These are phyloP conservation scores for Solanum okadae DNA, from an alignment of 257 asterid species.

Conservation along the genomic window DNA sequence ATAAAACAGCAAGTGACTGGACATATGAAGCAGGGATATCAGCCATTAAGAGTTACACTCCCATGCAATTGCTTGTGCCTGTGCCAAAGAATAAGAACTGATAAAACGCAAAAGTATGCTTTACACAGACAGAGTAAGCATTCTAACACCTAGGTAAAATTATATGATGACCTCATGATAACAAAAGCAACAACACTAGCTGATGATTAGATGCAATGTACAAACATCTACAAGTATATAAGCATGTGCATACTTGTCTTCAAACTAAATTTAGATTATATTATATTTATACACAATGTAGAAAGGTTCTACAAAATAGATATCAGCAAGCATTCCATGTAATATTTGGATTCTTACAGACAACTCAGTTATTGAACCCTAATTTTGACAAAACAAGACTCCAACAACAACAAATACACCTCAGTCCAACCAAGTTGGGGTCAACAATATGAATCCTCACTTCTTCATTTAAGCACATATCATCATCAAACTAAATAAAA, in stretches of 20 bases:
- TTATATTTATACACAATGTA: neutral
- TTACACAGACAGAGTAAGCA: neutral
- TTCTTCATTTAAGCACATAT: neutral
- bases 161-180: neutral
- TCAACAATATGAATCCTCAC: neutral
- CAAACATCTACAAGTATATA: neutral
- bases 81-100: neutral
- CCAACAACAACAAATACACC: neutral
- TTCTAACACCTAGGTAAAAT: neutral
- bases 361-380: neutral
- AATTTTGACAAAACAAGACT: neutral
- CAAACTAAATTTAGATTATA: neutral
- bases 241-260: neutral
- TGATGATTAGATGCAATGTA: neutral
- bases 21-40: neutral
- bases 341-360: neutral
- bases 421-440: neutral
- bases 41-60: neutral
- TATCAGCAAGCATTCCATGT: neutral
- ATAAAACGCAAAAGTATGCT: neutral
- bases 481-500: neutral
- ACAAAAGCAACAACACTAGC: neutral
- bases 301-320: neutral
- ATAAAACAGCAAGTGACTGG: neutral
- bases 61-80: neutral